Evolutionary conservation across 768 basidiomycete genomes (phyloP).

Genomic region (Pleurotus eryngii): DNA sequence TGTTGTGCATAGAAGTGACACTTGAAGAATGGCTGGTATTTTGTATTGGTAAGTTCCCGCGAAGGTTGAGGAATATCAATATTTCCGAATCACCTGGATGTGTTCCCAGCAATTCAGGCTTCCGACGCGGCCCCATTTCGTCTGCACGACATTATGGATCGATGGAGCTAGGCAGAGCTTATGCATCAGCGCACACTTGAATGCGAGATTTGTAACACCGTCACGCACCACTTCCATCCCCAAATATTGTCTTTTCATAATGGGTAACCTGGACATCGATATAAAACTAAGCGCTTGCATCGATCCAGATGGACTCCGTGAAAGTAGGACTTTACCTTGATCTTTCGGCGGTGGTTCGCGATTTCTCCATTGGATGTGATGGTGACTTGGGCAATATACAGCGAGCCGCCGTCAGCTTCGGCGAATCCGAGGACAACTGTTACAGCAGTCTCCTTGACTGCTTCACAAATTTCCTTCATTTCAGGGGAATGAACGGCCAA

Average conservation of each 20-base stretch:
- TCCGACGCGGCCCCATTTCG: constrained; percentile 23
- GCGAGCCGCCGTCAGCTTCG: constrained; percentile 22
- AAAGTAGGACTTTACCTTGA: constrained; percentile 19
- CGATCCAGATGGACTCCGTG: not conserved
- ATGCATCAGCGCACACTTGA: no score
- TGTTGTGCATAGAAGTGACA: constrained; percentile 27
- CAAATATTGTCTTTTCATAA: constrained; percentile 28
- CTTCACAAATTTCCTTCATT: constrained; percentile 26
- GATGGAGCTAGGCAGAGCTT: constrained; percentile 21
- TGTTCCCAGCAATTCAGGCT: constrained; percentile 29
- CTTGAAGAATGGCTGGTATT: constrained; percentile 23
- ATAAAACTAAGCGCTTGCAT: constrained; percentile 4
- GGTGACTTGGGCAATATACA: constrained; percentile 25
- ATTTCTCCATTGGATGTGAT: constrained; percentile 24
- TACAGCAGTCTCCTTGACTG: constrained; percentile 21
- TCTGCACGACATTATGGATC: constrained; percentile 26
- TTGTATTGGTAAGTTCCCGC: not conserved
- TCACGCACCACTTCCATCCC: constrained; percentile 25
- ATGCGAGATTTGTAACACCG: not conserved
- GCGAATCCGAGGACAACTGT: constrained; percentile 26
- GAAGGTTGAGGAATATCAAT: not conserved
- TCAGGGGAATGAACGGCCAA: constrained; percentile 27
- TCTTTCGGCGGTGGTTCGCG: constrained; percentile 26
- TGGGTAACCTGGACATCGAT: constrained; percentile 22
- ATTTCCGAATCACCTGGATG: constrained; percentile 17